Percentiles rank a stretch among this genome's conserved stretches.
phyloP scores from a whole-genome alignment of 2,329 filamentous ascomycete genomes.

The Aspergillus vadensis region DNA sequence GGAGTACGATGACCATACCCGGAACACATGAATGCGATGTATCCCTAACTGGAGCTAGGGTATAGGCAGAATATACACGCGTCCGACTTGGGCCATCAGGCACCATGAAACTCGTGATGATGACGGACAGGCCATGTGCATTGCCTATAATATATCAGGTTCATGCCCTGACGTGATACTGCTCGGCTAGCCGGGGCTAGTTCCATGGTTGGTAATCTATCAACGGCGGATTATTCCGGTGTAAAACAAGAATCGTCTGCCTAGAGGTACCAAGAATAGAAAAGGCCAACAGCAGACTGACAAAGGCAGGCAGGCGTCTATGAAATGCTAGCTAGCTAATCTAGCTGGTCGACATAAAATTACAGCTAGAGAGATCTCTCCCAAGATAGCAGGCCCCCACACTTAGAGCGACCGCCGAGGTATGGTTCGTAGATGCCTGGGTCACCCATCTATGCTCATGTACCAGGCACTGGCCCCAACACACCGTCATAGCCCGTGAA shows the following conservation, averaged over 20 bases:
- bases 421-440: neutral
- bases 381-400: neutral
- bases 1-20: too few species aligned
- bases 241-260: conserved; percentile 9
- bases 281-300: neutral
- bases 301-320: neutral
- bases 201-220: conserved; percentile 12
- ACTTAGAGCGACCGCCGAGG: neutral
- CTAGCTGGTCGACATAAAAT: too few species aligned
- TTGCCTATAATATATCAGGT: too few species aligned
- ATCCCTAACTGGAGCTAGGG: neutral
- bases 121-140: too few species aligned
- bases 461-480: neutral
- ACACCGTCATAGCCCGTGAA: neutral
- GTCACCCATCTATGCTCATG: neutral
- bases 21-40: neutral
- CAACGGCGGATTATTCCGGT: conserved; percentile 11
- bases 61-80: too few species aligned
- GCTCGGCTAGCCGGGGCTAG: conserved; percentile 13
- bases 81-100: too few species aligned
- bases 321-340: too few species aligned
- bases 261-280: conserved; percentile 8
- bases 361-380: too few species aligned
- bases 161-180: conserved; percentile 10
- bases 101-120: too few species aligned